phyloP scores from a whole-genome alignment of 2,329 filamentous ascomycete species.

The Stagonosporopsis chrysanthemi region DNA sequence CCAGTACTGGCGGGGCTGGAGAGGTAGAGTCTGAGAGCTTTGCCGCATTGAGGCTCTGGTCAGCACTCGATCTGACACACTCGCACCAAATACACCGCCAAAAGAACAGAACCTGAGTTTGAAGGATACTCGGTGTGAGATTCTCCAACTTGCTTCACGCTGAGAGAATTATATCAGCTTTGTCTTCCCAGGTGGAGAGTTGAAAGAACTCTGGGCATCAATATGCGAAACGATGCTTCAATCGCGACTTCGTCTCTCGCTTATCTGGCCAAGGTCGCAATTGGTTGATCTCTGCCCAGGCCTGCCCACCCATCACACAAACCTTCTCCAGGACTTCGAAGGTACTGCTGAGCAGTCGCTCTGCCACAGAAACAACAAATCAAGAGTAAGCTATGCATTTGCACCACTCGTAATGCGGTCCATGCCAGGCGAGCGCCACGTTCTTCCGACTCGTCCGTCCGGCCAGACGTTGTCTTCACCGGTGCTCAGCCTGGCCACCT shows the following conservation, averaged over 20 bases:
- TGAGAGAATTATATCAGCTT: not conserved
- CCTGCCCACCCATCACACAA: not conserved
- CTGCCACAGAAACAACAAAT: not conserved
- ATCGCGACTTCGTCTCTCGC: not conserved
- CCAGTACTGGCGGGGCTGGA: not conserved
- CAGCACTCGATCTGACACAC: not conserved
- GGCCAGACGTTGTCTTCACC: not conserved
- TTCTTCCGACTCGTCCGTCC: not conserved
- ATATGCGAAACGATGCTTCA: not conserved
- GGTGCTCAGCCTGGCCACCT: not conserved
- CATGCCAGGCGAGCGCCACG: not conserved
- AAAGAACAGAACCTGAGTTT: not conserved
- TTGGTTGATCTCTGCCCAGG: not conserved
- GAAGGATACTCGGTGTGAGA: not conserved
- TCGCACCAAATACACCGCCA: not conserved
- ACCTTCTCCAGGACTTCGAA: not conserved
- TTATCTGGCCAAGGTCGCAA: not conserved
- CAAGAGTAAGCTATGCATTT: not conserved
- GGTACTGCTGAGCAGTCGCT: not conserved
- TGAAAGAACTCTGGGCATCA: not conserved
- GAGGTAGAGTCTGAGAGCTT: not conserved
- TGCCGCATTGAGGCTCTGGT: not conserved
- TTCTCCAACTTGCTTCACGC: not conserved
- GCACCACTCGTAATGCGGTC: not conserved
- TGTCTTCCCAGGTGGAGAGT: not conserved